Conservation (phyloP, 1,284 basidiomycete genomes). For the Trametes sp. region DNA sequence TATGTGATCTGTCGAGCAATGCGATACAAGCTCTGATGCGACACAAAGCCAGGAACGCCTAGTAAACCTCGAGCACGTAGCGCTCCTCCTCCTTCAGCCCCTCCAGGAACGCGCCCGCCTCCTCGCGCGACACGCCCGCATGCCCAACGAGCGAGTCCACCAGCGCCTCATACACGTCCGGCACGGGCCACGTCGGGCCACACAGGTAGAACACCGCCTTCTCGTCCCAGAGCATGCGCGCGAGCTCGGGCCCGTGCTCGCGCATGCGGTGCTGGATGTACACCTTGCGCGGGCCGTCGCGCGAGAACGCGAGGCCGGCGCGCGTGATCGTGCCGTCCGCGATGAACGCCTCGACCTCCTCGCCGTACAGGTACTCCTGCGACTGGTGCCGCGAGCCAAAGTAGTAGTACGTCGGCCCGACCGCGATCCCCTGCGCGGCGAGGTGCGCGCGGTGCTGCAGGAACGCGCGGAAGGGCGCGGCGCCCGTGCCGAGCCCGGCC, state of each 20-base stretch:
- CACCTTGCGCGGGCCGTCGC: conserved; percentile 91
- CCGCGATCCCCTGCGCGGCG: conserved; percentile 75
- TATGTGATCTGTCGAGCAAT: too few relatives aligned
- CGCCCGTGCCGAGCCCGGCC: conserved; percentile 98
- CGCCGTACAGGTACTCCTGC: conserved; percentile 96
- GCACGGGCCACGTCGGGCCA: conserved; percentile 98
- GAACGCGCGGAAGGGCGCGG: conserved; percentile 98
- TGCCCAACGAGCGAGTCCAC: conserved; percentile 81
- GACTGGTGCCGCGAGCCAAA: conserved; percentile 97
- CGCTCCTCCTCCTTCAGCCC: conserved; percentile 96
- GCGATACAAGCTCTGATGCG: neutral
- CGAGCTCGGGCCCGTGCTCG: conserved; percentile 84
- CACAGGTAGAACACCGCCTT: conserved; percentile 95
- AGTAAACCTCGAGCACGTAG: conserved; percentile 91
- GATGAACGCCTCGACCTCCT: conserved; percentile 88
- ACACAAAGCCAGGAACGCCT: neutral
- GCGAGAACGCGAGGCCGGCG: conserved; percentile 95
- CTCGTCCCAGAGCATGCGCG: conserved; percentile 73
- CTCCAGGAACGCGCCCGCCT: conserved; percentile 88
- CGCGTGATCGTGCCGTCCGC: conserved; percentile 85
- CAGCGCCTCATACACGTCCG: conserved; percentile 95
- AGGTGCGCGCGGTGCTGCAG: conserved; percentile 94
- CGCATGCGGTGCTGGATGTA: conserved; percentile 99
- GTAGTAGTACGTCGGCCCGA: conserved; percentile 96
- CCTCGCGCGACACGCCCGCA: conserved; percentile 68